Conservation (phyloP, 176 grass and related monocot genomes). For the Raddia guianensis region DNA sequence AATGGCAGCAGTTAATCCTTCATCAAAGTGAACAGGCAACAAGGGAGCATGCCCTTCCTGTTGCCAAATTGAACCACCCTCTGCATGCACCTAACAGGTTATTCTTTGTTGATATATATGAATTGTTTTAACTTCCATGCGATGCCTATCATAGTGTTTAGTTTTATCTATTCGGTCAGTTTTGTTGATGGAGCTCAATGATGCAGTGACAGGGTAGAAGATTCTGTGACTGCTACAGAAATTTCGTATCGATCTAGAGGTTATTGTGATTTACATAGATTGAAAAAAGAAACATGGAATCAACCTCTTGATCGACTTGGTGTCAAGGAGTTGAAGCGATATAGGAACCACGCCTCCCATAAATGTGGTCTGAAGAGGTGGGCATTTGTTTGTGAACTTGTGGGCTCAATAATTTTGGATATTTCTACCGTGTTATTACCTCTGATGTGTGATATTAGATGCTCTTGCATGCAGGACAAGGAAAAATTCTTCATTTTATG, state of each 20-base stretch:
- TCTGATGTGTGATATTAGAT: not conserved
- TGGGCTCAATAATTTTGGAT: not conserved
- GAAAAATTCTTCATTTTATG: conserved; percentile 12
- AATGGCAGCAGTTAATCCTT: conserved; percentile 39
- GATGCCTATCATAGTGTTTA: conserved; percentile 15
- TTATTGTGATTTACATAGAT: not conserved
- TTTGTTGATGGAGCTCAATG: conserved; percentile 4
- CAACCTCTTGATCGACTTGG: not conserved
- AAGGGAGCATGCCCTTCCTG: conserved; percentile 23
- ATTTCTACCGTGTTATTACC: not conserved
- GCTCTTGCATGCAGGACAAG: conserved; percentile 18
- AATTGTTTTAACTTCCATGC: not conserved
- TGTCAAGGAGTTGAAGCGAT: not conserved
- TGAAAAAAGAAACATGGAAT: not conserved
- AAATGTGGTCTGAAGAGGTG: conserved; percentile 11
- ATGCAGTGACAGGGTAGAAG: conserved; percentile 36
- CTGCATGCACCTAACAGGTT: conserved; percentile 24
- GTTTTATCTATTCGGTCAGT: conserved; percentile 14
- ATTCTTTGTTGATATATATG: conserved; percentile 14
- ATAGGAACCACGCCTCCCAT: not conserved
- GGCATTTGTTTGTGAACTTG: not conserved
- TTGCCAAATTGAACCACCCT: conserved; percentile 12
- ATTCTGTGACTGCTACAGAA: conserved; percentile 19
- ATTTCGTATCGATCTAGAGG: not conserved
- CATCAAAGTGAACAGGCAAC: conserved; percentile 24